These are phyloP conservation scores for Mortierella antarctica DNA, from an alignment of 192 early-diverging fungal genomes.

Conservation along the genomic window DNA sequence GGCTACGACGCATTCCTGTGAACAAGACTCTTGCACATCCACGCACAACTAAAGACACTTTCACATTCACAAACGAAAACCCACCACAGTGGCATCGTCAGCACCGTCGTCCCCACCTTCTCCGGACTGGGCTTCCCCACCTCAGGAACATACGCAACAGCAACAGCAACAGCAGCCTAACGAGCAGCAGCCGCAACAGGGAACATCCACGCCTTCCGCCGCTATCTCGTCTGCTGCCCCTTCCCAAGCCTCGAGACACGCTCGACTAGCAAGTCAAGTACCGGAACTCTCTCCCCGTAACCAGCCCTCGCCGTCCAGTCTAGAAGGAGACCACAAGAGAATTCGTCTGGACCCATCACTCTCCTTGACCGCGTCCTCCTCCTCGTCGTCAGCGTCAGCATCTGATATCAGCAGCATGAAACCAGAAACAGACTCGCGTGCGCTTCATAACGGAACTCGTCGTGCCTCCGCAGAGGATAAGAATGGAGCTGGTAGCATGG, in stretches of 20 bases:
- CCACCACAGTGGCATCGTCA: slow-evolving; percentile 45
- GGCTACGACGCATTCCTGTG: too few species aligned
- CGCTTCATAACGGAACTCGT: slow-evolving; percentile 20
- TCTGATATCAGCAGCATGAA: slow-evolving; percentile 27
- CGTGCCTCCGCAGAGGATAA: slow-evolving; percentile 1
- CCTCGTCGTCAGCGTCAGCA: not conserved
- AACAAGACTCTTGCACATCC: too few species aligned
- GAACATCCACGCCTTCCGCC: slow-evolving; percentile 1
- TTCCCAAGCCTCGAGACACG: slow-evolving; percentile 3
- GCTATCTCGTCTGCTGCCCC: slow-evolving; percentile 14
- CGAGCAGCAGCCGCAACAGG: slow-evolving; percentile 14
- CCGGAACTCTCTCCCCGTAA: slow-evolving; percentile 4
- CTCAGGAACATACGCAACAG: slow-evolving; percentile 1
- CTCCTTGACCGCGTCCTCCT: not conserved
- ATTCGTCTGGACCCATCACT: slow-evolving; percentile 9
- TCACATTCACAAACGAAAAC: too few species aligned
- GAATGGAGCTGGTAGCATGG: slow-evolving; percentile 13
- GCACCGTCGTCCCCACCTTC: slow-evolving; percentile 20
- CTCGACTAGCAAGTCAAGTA: slow-evolving; percentile 36
- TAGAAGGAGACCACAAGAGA: slow-evolving; percentile 11
- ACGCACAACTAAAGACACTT: too few species aligned
- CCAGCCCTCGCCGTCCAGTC: not conserved
- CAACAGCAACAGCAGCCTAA: slow-evolving; percentile 23
- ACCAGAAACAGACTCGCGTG: slow-evolving; percentile 15
- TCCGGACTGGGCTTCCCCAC: slow-evolving; percentile 42